phyloP scores from a whole-genome alignment of 129 eudicot species.

The Saussurea involucrata region DNA sequence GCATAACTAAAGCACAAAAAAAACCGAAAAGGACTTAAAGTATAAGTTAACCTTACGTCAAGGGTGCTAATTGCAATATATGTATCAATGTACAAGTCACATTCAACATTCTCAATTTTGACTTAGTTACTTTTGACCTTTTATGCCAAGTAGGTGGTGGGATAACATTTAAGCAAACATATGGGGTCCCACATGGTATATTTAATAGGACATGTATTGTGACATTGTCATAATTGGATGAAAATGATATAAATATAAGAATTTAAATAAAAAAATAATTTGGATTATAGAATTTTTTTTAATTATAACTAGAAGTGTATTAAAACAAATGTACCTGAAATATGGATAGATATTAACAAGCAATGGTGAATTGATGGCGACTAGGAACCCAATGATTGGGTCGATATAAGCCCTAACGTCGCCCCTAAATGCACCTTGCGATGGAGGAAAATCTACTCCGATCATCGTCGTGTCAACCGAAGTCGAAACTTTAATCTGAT shows the following conservation, averaged over 20 bases:
- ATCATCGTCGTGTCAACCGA: conserved; percentile 27
- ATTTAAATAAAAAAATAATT: background rate
- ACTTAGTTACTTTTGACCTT: background rate
- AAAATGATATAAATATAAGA: background rate
- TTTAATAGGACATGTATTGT: background rate
- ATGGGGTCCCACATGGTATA: background rate
- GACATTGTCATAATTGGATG: background rate
- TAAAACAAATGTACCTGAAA: conserved; percentile 26
- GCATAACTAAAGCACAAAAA: conserved; percentile 18
- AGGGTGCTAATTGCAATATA: background rate
- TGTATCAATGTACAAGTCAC: background rate
- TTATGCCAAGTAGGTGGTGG: background rate
- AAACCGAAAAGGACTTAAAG: background rate
- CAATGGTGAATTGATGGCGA: conserved; percentile 28
- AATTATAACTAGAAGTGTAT: background rate
- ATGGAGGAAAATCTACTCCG: conserved; percentile 33
- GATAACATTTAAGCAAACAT: no score
- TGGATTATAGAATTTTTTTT: background rate
- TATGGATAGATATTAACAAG: conserved; percentile 37
- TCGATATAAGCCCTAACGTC: conserved; percentile 28
- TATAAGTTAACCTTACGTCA: background rate
- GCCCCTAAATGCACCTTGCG: conserved; percentile 27
- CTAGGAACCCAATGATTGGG: conserved; percentile 38
- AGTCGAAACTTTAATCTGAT: conserved; percentile 39
- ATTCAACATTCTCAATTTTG: conserved; percentile 1